These are phyloP conservation scores for Laburnicola sp. DNA, from an alignment of 2,329 filamentous ascomycete genomes.

Conservation along the genomic window DNA sequence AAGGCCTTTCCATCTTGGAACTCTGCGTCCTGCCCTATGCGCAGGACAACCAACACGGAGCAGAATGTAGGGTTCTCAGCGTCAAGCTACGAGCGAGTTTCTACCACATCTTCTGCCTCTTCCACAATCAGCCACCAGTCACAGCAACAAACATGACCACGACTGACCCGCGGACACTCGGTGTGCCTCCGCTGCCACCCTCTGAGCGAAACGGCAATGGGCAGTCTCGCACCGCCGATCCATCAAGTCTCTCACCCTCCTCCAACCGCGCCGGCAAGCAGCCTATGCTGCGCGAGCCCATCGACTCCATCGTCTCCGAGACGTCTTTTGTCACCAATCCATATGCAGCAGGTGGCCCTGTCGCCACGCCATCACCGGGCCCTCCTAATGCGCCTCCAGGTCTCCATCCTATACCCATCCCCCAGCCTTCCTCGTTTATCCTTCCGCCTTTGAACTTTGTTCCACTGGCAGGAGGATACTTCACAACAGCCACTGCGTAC, in stretches of 20 bases:
- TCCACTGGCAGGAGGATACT: conserved; percentile 77
- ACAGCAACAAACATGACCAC: conserved; percentile 41
- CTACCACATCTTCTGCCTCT: conserved; percentile 94
- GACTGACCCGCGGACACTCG: conserved; percentile 32
- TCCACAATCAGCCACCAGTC: conserved; percentile 86
- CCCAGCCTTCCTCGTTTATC: conserved; percentile 68
- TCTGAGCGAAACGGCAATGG: conserved; percentile 30
- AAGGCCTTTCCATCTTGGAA: conserved; percentile 86
- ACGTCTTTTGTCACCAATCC: conserved; percentile 57
- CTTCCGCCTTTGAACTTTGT: conserved; percentile 80
- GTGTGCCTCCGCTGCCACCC: conserved; percentile 27
- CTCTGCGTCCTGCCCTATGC: conserved; percentile 75
- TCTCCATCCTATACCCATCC: conserved; percentile 46
- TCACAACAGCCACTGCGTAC: conserved; percentile 73
- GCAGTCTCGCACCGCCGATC: conserved; percentile 29
- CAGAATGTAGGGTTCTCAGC: conserved; percentile 82
- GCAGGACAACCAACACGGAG: conserved; percentile 71
- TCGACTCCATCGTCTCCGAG: conserved; percentile 54
- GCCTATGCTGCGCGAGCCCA: conserved; percentile 51
- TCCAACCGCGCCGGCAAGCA: conserved; percentile 41
- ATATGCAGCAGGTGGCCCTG: conserved; percentile 46
- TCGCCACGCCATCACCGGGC: conserved; percentile 47
- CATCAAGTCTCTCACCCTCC: conserved; percentile 31
- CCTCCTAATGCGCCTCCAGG: conserved; percentile 51
- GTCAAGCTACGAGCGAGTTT: conserved; percentile 93